Percentiles rank a stretch among this genome's conserved stretches.
phyloP scores from a whole-genome alignment of 2,329 filamentous ascomycete species.

The Alternaria tenuissima region DNA sequence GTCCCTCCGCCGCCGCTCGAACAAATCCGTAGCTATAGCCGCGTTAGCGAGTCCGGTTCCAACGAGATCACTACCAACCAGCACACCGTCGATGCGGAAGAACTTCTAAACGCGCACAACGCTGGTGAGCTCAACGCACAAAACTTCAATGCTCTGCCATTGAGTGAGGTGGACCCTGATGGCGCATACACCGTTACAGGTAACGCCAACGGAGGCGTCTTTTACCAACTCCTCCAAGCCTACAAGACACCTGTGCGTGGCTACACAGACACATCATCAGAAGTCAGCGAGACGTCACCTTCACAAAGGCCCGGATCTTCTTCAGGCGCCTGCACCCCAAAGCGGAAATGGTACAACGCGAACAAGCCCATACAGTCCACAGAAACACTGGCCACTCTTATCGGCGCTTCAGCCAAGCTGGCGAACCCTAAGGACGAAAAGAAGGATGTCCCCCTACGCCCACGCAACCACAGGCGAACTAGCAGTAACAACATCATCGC shows the following conservation, averaged over 20 bases:
- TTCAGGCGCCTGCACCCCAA: constrained; percentile 37
- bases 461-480: constrained; percentile 31
- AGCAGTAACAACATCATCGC: constrained; percentile 34
- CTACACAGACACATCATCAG: constrained; percentile 24
- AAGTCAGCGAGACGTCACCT: constrained; percentile 28
- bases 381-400: constrained; percentile 41
- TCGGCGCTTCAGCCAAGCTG: constrained; percentile 40
- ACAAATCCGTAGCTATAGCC: constrained; percentile 22
- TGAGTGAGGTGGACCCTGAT: constrained; percentile 22
- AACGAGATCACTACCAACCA: constrained; percentile 19
- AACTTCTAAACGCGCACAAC: constrained; percentile 33
- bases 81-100: constrained; percentile 31
- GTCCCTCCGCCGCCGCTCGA: constrained; percentile 22
- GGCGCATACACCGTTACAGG: constrained; percentile 37
- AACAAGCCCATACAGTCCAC: constrained; percentile 37
- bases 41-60: constrained; percentile 23
- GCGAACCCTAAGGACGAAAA: constrained; percentile 40
- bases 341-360: constrained; percentile 43
- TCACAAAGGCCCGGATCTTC: constrained; percentile 23
- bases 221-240: constrained; percentile 44
- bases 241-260: constrained; percentile 36
- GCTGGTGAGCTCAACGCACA: constrained; percentile 9
- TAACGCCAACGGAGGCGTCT: constrained; percentile 40
- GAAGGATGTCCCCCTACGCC: constrained; percentile 21
- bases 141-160: background rate